Evolutionary conservation across 371 early-diverging fungal species (phyloP).

Genomic region (Lichtheimia ramosa): DNA sequence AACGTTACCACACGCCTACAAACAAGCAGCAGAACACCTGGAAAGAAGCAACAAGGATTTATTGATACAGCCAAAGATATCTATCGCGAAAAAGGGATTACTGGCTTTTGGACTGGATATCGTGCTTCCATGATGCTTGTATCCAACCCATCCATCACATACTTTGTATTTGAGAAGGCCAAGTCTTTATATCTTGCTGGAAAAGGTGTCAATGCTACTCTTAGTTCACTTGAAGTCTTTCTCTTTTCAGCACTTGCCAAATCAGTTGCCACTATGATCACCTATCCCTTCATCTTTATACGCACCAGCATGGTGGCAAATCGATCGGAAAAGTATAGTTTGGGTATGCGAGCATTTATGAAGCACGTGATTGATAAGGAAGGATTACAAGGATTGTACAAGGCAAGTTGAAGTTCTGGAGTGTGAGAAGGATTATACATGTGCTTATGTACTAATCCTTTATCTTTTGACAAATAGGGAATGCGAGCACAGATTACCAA

Average conservation of each 20-base stretch:
- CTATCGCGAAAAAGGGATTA: slow-evolving; percentile 48
- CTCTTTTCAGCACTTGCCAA: slow-evolving; percentile 59
- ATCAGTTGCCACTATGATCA: slow-evolving; percentile 58
- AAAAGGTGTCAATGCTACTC: slow-evolving; percentile 20
- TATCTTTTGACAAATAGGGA: slow-evolving; percentile 15
- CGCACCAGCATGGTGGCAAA: slow-evolving; percentile 47
- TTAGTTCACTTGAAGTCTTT: slow-evolving; percentile 51
- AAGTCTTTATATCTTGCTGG: slow-evolving; percentile 37
- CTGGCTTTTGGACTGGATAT: slow-evolving; percentile 64
- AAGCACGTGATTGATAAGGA: slow-evolving; percentile 44
- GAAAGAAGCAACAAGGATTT: slow-evolving; percentile 11
- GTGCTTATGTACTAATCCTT: background rate
- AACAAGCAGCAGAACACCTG: slow-evolving; percentile 19
- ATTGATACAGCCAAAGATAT: slow-evolving; percentile 30
- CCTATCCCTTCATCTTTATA: slow-evolving; percentile 61
- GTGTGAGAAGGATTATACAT: too few relatives aligned
- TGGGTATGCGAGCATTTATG: slow-evolving; percentile 46
- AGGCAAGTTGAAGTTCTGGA: slow-evolving; percentile 14
- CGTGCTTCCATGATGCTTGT: slow-evolving; percentile 59
- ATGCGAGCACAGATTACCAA: slow-evolving; percentile 61
- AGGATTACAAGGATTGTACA: slow-evolving; percentile 54
- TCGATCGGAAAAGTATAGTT: slow-evolving; percentile 8
- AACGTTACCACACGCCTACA: slow-evolving; percentile 59
- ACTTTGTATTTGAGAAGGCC: slow-evolving; percentile 60
- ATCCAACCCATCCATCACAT: slow-evolving; percentile 64